phyloP scores from a whole-genome alignment of 495 filamentous ascomycete genomes.

The Tuber umbilicatum region DNA sequence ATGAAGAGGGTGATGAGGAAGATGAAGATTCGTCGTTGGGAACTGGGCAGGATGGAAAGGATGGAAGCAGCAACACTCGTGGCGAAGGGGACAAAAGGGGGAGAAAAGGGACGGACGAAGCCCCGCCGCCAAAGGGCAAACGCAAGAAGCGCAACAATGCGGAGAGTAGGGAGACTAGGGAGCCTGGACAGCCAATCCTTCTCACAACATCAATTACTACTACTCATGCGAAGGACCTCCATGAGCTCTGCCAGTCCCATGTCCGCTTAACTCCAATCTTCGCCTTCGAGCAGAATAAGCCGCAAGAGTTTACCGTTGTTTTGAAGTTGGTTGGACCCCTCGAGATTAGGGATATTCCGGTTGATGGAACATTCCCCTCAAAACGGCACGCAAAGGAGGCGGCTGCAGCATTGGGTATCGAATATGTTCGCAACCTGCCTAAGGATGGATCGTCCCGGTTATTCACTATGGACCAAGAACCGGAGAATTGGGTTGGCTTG shows the following conservation, averaged over 20 bases:
- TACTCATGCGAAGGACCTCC: constrained; percentile 38
- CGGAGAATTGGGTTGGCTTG: constrained; percentile 37
- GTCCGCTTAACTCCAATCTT: constrained; percentile 23
- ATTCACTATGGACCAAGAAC: constrained; percentile 23
- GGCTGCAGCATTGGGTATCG: constrained; percentile 23
- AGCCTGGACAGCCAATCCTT: constrained; percentile 24
- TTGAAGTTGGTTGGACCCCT: constrained; percentile 28
- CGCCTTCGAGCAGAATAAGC: constrained; percentile 21
- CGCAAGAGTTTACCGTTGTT: constrained; percentile 27
- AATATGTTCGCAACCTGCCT: constrained; percentile 24
- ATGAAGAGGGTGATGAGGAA: not conserved
- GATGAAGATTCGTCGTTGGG: not conserved
- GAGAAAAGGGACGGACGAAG: not conserved
- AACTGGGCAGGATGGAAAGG: not conserved
- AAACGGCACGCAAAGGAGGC: constrained; percentile 39
- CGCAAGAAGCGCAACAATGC: not conserved
- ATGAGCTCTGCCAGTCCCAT: constrained; percentile 37
- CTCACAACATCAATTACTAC: constrained; percentile 40
- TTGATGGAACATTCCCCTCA: constrained; percentile 23
- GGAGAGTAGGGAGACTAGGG: not conserved
- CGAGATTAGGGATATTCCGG: constrained; percentile 21
- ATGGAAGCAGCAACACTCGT: not conserved
- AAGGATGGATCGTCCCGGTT: constrained; percentile 22
- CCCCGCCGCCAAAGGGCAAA: constrained; percentile 5
- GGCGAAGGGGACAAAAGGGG: not conserved